These are phyloP conservation scores for Chamaecrista fasciculata DNA, from an alignment of 306 rosid species.

Conservation along the genomic window DNA sequence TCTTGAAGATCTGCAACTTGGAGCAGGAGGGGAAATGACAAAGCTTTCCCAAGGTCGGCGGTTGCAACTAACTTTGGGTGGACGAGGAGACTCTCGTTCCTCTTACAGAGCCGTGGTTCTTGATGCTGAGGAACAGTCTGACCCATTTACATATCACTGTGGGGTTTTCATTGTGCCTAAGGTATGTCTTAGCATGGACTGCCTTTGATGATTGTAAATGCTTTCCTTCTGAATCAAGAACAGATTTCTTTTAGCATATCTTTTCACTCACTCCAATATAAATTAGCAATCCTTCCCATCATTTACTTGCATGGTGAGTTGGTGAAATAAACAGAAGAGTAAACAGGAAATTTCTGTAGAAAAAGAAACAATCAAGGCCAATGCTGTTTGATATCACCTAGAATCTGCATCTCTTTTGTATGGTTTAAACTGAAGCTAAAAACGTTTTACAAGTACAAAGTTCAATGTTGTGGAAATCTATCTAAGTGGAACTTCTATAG, in stretches of 20 bases:
- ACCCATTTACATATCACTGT: conserved; percentile 66
- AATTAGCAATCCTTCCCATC: not conserved
- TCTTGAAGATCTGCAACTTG: conserved; percentile 71
- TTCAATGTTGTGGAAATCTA: not conserved
- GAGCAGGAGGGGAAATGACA: conserved; percentile 59
- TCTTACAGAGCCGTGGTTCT: conserved; percentile 74
- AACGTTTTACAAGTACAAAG: not conserved
- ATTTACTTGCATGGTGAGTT: not conserved
- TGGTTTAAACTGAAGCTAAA: not conserved
- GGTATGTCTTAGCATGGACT: conserved; percentile 46
- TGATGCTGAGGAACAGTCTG: conserved; percentile 71
- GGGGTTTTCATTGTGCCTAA: conserved; percentile 96
- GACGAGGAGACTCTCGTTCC: conserved; percentile 63
- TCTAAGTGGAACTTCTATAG: not conserved
- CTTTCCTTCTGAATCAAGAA: conserved; percentile 6
- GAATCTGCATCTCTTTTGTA: conserved; percentile 1
- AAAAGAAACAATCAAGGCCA: conserved; percentile 2
- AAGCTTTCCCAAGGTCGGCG: conserved; percentile 75
- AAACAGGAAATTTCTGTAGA: not conserved
- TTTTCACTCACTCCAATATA: conserved; percentile 3
- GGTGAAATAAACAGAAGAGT: not conserved
- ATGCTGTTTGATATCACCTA: conserved; percentile 6
- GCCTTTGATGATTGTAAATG: conserved; percentile 10
- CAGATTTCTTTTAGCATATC: not conserved
- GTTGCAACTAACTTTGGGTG: conserved; percentile 71